Conservation (phyloP, 192 early-diverging fungal genomes). For the Gamsiella multidivaricata region DNA sequence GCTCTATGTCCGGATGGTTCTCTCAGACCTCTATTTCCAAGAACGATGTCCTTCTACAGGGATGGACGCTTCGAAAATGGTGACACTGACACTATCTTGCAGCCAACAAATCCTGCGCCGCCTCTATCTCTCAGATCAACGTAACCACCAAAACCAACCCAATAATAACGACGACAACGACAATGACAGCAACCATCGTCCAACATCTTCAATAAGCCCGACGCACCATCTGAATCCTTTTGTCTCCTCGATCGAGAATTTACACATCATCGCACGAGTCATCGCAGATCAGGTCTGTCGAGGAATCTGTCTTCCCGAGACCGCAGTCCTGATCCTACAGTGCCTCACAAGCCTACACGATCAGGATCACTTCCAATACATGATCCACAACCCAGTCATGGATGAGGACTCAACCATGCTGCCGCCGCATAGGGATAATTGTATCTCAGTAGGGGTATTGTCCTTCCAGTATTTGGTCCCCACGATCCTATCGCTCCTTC, state of each 20-base stretch:
- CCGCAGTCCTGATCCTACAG: conserved; percentile 35
- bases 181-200: not conserved
- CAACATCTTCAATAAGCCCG: not conserved
- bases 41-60: not conserved
- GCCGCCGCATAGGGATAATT: not conserved
- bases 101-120: conserved; percentile 33
- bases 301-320: conserved; percentile 37
- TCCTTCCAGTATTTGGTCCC: conserved; percentile 44
- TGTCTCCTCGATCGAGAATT: conserved; percentile 11
- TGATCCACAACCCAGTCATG: conserved; percentile 11
- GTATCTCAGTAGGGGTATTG: conserved; percentile 23
- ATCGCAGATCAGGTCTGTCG: conserved; percentile 45
- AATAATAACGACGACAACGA: not conserved
- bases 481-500: conserved; percentile 18
- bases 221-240: conserved; percentile 11
- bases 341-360: conserved; percentile 29
- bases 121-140: conserved; percentile 22
- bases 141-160: not conserved
- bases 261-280: conserved; percentile 36
- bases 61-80: not conserved
- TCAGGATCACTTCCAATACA: conserved; percentile 34
- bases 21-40: conserved; percentile 22
- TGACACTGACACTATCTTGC: not conserved
- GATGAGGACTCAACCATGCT: not conserved
- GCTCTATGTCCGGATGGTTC: conserved; percentile 17